A percentile compares a stretch with the other conserved stretches of the same genome.
These are phyloP conservation scores for Trametes cingulata DNA, from an alignment of 768 basidiomycete species.

Conservation along the genomic window DNA sequence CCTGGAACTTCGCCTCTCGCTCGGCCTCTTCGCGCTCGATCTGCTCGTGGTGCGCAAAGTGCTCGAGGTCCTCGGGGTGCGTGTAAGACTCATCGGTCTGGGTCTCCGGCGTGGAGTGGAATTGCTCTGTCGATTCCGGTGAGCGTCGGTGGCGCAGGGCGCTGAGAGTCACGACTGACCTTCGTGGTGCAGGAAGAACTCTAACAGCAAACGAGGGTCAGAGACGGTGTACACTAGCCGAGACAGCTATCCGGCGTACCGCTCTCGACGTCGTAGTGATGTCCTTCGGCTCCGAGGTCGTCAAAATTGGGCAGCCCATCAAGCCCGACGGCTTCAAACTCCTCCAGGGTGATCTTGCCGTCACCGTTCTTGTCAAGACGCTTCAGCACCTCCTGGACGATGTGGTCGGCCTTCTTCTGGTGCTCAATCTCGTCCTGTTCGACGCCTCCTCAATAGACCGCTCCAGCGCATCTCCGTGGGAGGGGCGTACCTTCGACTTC, in stretches of 20 bases:
- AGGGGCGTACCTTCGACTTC: constrained; percentile 59
- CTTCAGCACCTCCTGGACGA: constrained; percentile 71
- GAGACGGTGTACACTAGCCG: not conserved
- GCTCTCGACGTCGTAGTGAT: constrained; percentile 91
- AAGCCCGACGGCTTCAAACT: constrained; percentile 72
- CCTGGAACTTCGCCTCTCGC: constrained; percentile 82
- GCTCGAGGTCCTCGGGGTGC: constrained; percentile 92
- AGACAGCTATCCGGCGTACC: constrained; percentile 47
- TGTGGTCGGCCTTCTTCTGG: constrained; percentile 76
- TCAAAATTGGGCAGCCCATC: constrained; percentile 83
- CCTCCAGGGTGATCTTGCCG: constrained; percentile 64
- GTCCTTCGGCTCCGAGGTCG: constrained; percentile 83
- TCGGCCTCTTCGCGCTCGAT: constrained; percentile 87
- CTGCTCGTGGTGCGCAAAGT: constrained; percentile 84
- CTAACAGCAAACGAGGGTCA: constrained; percentile 36
- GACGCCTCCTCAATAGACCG: not conserved
- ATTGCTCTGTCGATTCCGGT: constrained; percentile 59
- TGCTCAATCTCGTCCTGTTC: constrained; percentile 73
- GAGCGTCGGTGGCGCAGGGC: not conserved
- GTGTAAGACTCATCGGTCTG: constrained; percentile 94
- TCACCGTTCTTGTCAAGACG: constrained; percentile 76
- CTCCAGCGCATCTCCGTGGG: not conserved
- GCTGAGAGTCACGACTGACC: constrained; percentile 43
- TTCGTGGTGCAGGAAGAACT: constrained; percentile 98
- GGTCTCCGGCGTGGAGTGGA: constrained; percentile 94